A percentile compares a stretch with the other conserved stretches of the same genome.
Conservation (phyloP, 2,329 filamentous ascomycete species). For the Hypoxylon sp. region DNA sequence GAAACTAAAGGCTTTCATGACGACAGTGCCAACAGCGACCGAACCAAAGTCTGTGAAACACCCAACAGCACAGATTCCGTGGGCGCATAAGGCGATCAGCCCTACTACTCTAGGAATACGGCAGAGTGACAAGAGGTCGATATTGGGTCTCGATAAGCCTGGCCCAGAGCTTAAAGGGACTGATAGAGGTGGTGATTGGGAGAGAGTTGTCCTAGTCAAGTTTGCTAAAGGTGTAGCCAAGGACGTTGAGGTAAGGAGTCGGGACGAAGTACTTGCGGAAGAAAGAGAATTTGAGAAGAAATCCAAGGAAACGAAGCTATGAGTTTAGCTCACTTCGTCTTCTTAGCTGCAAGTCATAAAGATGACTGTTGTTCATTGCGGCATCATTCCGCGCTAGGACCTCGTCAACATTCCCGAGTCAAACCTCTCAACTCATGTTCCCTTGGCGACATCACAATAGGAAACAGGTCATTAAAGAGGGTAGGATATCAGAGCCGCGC, state of each 20-base stretch:
- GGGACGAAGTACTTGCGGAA: slow-evolving; percentile 59
- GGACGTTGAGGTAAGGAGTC: slow-evolving; percentile 61
- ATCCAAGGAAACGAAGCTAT: slow-evolving; percentile 24
- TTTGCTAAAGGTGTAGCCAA: slow-evolving; percentile 61
- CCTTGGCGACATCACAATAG: too few relatives aligned
- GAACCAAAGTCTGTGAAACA: slow-evolving; percentile 52
- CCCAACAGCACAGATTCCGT: slow-evolving; percentile 57
- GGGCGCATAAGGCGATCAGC: slow-evolving; percentile 69
- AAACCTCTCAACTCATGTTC: too few relatives aligned
- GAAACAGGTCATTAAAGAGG: too few relatives aligned
- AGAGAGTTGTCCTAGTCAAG: slow-evolving; percentile 65
- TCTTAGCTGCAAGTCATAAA: too few relatives aligned
- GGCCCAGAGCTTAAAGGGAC: slow-evolving; percentile 61
- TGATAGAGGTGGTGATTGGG: slow-evolving; percentile 63
- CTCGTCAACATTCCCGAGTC: too few relatives aligned
- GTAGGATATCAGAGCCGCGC: too few relatives aligned
- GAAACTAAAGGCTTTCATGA: slow-evolving; percentile 63
- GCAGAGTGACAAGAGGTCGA: slow-evolving; percentile 55
- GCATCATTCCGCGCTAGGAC: too few relatives aligned
- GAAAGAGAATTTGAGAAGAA: slow-evolving; percentile 49
- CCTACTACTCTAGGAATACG: slow-evolving; percentile 59
- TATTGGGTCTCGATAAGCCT: slow-evolving; percentile 66
- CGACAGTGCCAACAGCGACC: slow-evolving; percentile 52
- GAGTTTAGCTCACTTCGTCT: not conserved
- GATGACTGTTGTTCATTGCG: too few relatives aligned